Percentiles rank a stretch among this genome's conserved stretches.
These are phyloP conservation scores for Hypoxylon sp. DNA, from an alignment of 2,329 filamentous ascomycete species.

Conservation along the genomic window DNA sequence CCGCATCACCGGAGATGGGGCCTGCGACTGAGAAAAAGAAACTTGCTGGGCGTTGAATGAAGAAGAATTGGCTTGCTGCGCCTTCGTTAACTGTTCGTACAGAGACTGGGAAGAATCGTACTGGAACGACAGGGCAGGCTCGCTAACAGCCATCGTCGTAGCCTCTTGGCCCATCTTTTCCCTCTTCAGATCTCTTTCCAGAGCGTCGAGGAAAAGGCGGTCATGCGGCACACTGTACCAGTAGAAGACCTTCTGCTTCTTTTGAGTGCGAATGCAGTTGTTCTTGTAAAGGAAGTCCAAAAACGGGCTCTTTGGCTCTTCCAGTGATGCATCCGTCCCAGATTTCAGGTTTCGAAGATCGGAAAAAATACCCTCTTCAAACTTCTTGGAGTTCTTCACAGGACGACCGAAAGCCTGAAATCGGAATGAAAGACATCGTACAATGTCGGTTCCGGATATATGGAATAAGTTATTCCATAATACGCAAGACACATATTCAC, in stretches of 20 bases:
- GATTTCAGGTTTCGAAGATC: slow-evolving; percentile 98
- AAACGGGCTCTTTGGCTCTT: slow-evolving; percentile 98
- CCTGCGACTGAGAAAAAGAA: slow-evolving; percentile 77
- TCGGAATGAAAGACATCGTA: slow-evolving; percentile 95
- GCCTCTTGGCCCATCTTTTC: slow-evolving; percentile 99
- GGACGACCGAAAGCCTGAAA: slow-evolving; percentile 98
- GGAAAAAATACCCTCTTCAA: slow-evolving; percentile 99
- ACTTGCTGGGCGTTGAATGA: slow-evolving; percentile 86
- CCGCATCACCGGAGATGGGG: slow-evolving; percentile 87
- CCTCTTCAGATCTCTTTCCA: slow-evolving; percentile 96
- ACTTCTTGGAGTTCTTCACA: slow-evolving; percentile 99
- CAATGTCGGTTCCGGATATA: slow-evolving; percentile 98
- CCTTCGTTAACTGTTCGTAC: slow-evolving; percentile 99
- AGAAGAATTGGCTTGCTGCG: slow-evolving; percentile 97
- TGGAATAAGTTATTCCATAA: slow-evolving; percentile 99
- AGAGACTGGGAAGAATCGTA: slow-evolving; percentile 99
- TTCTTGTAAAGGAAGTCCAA: slow-evolving; percentile 99
- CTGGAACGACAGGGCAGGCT: slow-evolving; percentile 96
- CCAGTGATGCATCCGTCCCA: slow-evolving; percentile 95
- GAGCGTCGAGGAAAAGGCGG: slow-evolving; percentile 93
- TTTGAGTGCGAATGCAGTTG: slow-evolving; percentile 99
- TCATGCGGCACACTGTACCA: slow-evolving; percentile 99
- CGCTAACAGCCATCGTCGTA: slow-evolving; percentile 91
- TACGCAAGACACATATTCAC: slow-evolving; percentile 98
- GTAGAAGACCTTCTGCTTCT: slow-evolving; percentile 99